phyloP scores from a whole-genome alignment of 306 rosid species.

The Mimosa bimucronata region DNA sequence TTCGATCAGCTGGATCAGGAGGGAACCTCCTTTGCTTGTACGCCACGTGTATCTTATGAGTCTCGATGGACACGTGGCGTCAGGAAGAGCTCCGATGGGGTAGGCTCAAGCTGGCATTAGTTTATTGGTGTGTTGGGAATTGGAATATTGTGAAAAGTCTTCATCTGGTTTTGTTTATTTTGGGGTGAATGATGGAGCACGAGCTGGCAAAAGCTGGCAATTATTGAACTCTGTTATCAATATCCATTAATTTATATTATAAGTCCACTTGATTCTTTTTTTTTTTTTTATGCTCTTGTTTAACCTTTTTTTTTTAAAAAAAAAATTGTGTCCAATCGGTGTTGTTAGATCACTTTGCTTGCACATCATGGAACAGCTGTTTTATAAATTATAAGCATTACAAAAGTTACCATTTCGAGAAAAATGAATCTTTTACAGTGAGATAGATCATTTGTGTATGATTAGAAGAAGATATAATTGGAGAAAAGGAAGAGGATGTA shows the following conservation, averaged over 20 bases:
- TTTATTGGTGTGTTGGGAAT: neutral
- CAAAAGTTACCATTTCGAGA: neutral
- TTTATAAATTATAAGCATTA: too few species aligned
- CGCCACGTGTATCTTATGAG: neutral
- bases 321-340: too few species aligned
- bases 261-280: neutral
- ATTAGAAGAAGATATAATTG: too few species aligned
- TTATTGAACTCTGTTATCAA: neutral
- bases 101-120: neutral
- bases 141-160: neutral
- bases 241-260: neutral
- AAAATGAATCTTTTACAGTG: neutral
- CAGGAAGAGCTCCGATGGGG: neutral
- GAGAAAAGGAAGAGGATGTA: too few species aligned
- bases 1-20: neutral
- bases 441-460: neutral
- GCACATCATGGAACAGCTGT: neutral
- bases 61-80: slow-evolving; percentile 1
- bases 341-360: too few species aligned
- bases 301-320: too few species aligned
- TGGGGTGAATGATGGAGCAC: neutral
- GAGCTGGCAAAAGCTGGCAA: slow-evolving; percentile 43
- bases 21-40: neutral
- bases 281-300: neutral
- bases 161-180: neutral